Conservation (phyloP, 2,329 filamentous ascomycete species). For the Exophiala spinifera region DNA sequence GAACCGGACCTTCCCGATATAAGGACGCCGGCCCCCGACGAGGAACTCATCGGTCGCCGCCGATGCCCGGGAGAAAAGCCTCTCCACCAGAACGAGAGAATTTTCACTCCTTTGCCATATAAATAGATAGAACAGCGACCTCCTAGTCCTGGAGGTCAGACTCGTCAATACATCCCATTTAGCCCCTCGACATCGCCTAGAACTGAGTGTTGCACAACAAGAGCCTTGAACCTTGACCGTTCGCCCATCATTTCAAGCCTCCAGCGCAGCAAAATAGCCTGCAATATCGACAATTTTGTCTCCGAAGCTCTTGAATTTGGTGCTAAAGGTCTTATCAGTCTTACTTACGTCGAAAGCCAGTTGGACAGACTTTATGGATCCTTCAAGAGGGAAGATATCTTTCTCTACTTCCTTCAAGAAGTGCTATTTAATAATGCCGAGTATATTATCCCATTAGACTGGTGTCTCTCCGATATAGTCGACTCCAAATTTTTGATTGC, state of each 20-base stretch:
- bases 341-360: slow-evolving; percentile 48
- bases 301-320: slow-evolving; percentile 41
- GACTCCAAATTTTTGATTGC: slow-evolving; percentile 22
- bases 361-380: slow-evolving; percentile 55
- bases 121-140: no score
- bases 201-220: no score
- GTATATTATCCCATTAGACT: slow-evolving; percentile 39
- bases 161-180: no score
- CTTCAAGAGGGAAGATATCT: slow-evolving; percentile 43
- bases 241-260: neutral
- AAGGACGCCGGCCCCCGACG: no score
- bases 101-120: no score
- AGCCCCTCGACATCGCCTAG: no score
- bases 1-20: no score
- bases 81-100: no score
- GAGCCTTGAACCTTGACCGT: neutral
- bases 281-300: slow-evolving; percentile 32
- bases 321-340: slow-evolving; percentile 40
- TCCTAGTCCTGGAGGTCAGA: no score
- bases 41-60: no score
- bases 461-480: slow-evolving; percentile 10
- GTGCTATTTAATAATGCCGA: slow-evolving; percentile 42
- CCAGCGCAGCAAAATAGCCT: slow-evolving; percentile 16
- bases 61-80: no score
- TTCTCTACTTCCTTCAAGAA: slow-evolving; percentile 40